phyloP scores from a whole-genome alignment of 192 early-diverging fungal genomes.

The Backusella luteola region DNA sequence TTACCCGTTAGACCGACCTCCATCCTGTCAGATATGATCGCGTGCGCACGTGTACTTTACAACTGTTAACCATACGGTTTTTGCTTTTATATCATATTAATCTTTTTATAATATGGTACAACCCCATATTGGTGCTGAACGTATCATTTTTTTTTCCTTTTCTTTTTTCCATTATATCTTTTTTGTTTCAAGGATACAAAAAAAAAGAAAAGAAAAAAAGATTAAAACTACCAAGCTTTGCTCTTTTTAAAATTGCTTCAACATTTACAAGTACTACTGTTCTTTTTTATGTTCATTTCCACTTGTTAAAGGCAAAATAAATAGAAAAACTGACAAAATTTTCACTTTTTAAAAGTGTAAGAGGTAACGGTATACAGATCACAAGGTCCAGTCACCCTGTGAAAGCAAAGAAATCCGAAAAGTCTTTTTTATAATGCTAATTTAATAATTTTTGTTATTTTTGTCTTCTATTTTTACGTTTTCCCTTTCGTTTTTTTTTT shows the following conservation, averaged over 20 bases:
- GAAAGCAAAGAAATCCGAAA: background rate
- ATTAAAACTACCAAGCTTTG: no score
- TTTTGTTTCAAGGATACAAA: background rate
- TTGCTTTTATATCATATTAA: background rate
- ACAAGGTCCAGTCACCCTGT: background rate
- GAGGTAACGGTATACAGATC: constrained; percentile 2
- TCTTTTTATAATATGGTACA: background rate
- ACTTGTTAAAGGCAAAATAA: background rate
- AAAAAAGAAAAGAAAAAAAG: background rate
- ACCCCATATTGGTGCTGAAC: background rate
- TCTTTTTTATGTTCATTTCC: background rate
- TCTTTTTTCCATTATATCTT: background rate
- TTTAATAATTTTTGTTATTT: background rate
- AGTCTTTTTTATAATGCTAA: background rate
- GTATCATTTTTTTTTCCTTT: background rate
- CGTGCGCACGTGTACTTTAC: background rate
- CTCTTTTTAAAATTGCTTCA: no score
- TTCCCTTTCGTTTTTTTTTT: background rate
- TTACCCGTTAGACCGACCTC: background rate
- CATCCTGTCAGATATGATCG: background rate
- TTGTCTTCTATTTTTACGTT: background rate
- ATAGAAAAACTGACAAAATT: background rate
- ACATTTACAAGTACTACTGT: no score
- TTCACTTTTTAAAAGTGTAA: background rate
- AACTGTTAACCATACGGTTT: background rate